A percentile compares a stretch with the other conserved stretches of the same genome.
Evolutionary conservation across 345 rosid genomes (phyloP).

Genomic region (Pelargonium nanum): DNA sequence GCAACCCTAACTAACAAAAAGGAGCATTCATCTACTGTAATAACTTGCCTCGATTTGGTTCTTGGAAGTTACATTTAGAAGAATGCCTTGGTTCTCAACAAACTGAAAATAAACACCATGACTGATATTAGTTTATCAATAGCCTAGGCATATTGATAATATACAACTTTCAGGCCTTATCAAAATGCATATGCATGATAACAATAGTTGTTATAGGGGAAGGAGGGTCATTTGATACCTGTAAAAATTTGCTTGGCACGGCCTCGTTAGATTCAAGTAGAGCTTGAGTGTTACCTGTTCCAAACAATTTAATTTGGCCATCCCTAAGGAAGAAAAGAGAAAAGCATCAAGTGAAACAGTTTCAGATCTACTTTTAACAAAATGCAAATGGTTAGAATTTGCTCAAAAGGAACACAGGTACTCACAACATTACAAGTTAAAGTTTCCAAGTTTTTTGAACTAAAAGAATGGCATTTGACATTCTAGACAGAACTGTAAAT

Average conservation of each 20-base stretch:
- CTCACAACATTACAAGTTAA: neutral
- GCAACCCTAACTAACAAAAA: neutral
- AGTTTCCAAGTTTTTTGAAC: neutral
- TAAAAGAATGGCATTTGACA: neutral
- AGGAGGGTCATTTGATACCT: slow-evolving; percentile 29
- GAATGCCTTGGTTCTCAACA: slow-evolving; percentile 58
- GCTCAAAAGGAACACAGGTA: neutral
- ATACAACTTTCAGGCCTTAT: neutral
- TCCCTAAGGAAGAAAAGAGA: slow-evolving; percentile 33
- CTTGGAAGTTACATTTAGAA: slow-evolving; percentile 57
- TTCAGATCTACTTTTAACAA: neutral
- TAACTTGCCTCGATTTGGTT: slow-evolving; percentile 71
- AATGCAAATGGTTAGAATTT: neutral
- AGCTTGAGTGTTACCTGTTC: slow-evolving; percentile 60
- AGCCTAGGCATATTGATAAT: neutral
- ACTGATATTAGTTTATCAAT: slow-evolving; percentile 7
- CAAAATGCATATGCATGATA: neutral
- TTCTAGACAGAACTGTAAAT: neutral
- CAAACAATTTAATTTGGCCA: slow-evolving; percentile 75
- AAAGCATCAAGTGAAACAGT: neutral
- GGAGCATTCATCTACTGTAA: neutral
- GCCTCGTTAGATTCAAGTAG: slow-evolving; percentile 53
- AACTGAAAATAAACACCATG: slow-evolving; percentile 32
- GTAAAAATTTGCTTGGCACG: slow-evolving; percentile 55
- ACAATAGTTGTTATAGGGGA: slow-evolving; percentile 5